Evolutionary conservation across 371 early-diverging fungal genomes (phyloP).

Genomic region (Dichotomocladium elegans): DNA sequence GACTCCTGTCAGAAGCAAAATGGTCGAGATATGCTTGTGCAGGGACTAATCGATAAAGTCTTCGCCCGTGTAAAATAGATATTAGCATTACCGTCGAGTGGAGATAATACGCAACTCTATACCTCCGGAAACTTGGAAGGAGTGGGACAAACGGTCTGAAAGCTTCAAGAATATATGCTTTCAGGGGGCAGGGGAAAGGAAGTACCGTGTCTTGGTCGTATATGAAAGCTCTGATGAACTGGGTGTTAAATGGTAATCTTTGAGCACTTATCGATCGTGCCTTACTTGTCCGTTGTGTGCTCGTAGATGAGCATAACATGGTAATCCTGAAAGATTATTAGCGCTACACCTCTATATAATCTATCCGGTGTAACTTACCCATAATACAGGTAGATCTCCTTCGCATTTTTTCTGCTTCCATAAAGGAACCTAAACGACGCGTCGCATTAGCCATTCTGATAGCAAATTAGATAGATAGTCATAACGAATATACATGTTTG

Average conservation of each 20-base stretch:
- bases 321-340: slow-evolving; percentile 27
- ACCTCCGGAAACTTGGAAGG: slow-evolving; percentile 21
- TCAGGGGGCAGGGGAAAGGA: slow-evolving; percentile 27
- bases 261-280: background rate
- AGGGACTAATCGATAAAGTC: slow-evolving; percentile 36
- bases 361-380: slow-evolving; percentile 22
- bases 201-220: slow-evolving; percentile 38
- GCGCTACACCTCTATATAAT: background rate
- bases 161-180: slow-evolving; percentile 18
- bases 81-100: background rate
- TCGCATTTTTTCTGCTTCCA: slow-evolving; percentile 7
- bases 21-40: slow-evolving; percentile 19
- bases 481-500: slow-evolving; percentile 12
- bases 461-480: background rate
- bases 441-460: background rate
- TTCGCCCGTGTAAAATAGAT: background rate
- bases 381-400: slow-evolving; percentile 18
- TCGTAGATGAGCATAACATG: slow-evolving; percentile 31
- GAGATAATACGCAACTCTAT: no score
- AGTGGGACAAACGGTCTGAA: slow-evolving; percentile 26
- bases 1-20: slow-evolving; percentile 40
- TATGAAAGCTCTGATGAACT: slow-evolving; percentile 2
- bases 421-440: slow-evolving; percentile 1
- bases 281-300: background rate
- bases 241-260: background rate